These are phyloP conservation scores for Trypanosoma caninum DNA, from an alignment of 208 protist species.

Conservation along the genomic window DNA sequence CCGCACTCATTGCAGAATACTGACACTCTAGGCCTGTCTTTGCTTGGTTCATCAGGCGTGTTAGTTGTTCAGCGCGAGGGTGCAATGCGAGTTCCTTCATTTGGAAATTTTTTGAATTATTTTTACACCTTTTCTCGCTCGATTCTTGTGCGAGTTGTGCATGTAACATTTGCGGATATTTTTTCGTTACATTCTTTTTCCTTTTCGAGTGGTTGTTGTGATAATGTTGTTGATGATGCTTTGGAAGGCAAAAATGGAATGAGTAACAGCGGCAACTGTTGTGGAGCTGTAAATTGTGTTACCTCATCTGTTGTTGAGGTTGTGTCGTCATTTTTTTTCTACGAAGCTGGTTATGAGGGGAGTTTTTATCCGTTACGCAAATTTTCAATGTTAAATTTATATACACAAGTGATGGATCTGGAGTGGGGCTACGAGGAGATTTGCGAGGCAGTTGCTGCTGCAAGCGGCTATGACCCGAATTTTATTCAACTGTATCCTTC, in stretches of 20 bases:
- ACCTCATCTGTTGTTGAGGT: slow-evolving; percentile 3
- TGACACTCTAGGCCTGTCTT: slow-evolving; percentile 26
- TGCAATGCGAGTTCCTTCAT: slow-evolving; percentile 31
- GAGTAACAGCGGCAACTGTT: background rate
- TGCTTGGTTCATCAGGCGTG: slow-evolving; percentile 26
- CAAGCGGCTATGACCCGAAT: slow-evolving; percentile 30
- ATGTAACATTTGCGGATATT: slow-evolving; percentile 28
- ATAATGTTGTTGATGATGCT: background rate
- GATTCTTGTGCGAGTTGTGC: slow-evolving; percentile 37
- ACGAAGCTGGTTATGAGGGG: background rate
- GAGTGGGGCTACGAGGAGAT: slow-evolving; percentile 48
- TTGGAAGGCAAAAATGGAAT: background rate
- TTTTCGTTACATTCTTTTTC: background rate
- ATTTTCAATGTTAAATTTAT: background rate
- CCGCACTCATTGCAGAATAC: slow-evolving; percentile 29
- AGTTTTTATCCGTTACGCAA: slow-evolving; percentile 7
- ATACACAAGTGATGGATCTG: slow-evolving; percentile 32
- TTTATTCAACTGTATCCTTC: slow-evolving; percentile 53
- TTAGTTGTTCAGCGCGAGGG: slow-evolving; percentile 54
- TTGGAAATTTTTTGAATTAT: slow-evolving; percentile 34
- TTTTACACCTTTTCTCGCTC: slow-evolving; percentile 26
- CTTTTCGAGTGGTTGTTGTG: background rate
- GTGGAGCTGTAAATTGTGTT: no score
- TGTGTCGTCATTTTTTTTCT: background rate
- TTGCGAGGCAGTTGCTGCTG: slow-evolving; percentile 40